A percentile compares a stretch with the other conserved stretches of the same genome.
Evolutionary conservation across 1,139 yeast genomes (phyloP).

Genomic region (Sugiyamaella grinbergsii): DNA sequence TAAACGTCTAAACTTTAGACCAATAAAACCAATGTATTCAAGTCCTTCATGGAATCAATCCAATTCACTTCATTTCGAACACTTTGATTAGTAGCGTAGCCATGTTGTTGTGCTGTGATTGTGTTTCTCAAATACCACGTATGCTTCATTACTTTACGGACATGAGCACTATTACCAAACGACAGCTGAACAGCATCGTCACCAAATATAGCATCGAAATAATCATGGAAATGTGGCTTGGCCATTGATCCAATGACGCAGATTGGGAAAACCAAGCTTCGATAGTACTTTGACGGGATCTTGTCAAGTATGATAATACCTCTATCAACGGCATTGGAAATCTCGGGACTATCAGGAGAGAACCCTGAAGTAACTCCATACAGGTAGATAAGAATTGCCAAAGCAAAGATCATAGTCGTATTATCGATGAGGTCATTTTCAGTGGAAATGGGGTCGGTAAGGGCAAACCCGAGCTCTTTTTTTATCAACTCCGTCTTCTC

Average conservation of each 20-base stretch:
- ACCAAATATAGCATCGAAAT: conserved; percentile 19
- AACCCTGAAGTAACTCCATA: conserved; percentile 24
- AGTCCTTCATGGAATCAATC: conserved; percentile 24
- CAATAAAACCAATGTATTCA: conserved; percentile 19
- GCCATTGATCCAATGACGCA: conserved; percentile 24
- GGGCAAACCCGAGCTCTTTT: conserved; percentile 18
- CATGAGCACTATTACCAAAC: conserved; percentile 23
- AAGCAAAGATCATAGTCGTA: conserved; percentile 23
- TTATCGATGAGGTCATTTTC: conserved; percentile 18
- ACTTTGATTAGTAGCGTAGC: background rate
- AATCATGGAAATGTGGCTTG: conserved; percentile 15
- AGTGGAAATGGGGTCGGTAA: conserved; percentile 12
- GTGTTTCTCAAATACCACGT: conserved; percentile 22
- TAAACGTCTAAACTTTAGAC: conserved; percentile 12
- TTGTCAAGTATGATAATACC: conserved; percentile 19
- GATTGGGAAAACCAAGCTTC: conserved; percentile 25
- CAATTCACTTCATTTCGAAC: conserved; percentile 17
- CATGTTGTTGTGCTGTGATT: conserved; percentile 6
- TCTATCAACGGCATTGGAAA: conserved; percentile 20
- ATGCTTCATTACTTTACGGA: conserved; percentile 19
- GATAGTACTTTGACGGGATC: conserved; percentile 22
- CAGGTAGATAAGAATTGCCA: conserved; percentile 23
- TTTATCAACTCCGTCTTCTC: conserved; percentile 13
- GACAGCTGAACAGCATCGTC: conserved; percentile 16
- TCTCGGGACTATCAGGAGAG: conserved; percentile 22